Percentiles rank a stretch among this genome's conserved stretches.
Evolutionary conservation across 441 rosid genomes (phyloP).

Genomic region (Viola pubescens): DNA sequence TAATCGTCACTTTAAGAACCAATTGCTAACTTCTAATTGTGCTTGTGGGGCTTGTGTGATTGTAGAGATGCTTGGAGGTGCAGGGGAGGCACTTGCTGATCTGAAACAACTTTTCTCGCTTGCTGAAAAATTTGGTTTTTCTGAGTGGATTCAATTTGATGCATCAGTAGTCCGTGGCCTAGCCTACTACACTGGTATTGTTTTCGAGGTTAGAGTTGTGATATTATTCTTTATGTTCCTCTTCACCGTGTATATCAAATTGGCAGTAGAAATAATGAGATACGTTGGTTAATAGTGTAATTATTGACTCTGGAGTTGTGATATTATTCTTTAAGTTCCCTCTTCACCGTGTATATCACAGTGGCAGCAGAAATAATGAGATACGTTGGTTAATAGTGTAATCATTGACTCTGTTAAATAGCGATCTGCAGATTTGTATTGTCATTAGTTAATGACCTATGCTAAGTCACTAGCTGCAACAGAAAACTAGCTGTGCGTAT

Average conservation of each 20-base stretch:
- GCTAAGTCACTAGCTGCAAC: too few species aligned
- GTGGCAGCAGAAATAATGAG: too few species aligned
- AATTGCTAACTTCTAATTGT: not conserved
- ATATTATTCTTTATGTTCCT: not conserved
- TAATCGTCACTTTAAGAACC: not conserved
- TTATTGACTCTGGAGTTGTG: conserved; percentile 11
- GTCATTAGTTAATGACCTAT: too few species aligned
- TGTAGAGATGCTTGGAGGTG: conserved; percentile 62
- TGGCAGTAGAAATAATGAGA: too few species aligned
- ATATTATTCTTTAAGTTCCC: not conserved
- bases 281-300: too few species aligned
- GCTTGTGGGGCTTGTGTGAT: conserved; percentile 6
- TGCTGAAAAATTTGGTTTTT: conserved; percentile 79
- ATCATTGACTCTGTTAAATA: too few species aligned
- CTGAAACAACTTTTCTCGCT: conserved; percentile 70
- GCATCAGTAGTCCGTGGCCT: conserved; percentile 94
- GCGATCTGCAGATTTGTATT: too few species aligned
- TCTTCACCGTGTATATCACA: not conserved
- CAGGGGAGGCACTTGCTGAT: conserved; percentile 75
- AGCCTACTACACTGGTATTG: conserved; percentile 91
- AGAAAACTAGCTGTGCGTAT: too few species aligned
- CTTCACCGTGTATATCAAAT: not conserved
- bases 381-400: too few species aligned
- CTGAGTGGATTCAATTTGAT: conserved; percentile 93
- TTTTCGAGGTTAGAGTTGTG: conserved; percentile 69